A percentile compares a stretch with the other conserved stretches of the same genome.
Conservation (phyloP, 176 grass and related monocot species). For the Hordeum vulgare region MorexV3_pseudomolecules_assembly NC_058522.1:510475721-510476220, state of each 20-base stretch:
- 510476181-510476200: neutral
- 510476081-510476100: neutral
- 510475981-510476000: neutral
- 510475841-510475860: neutral
- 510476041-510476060: neutral
- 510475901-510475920: neutral
- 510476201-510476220: neutral
- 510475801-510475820: too few species aligned
- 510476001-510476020: neutral
- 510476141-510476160: neutral
- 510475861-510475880: neutral
- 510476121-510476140: constrained; percentile 2
- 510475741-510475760: too few species aligned
- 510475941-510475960: neutral
- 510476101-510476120: neutral
- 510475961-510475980: neutral
- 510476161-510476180: neutral
- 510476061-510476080: neutral
- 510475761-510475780: too few species aligned
- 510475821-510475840: neutral
- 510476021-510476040: too few species aligned
- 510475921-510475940: neutral
- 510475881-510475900: neutral
- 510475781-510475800: too few species aligned
- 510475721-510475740: too few species aligned